phyloP scores from a whole-genome alignment of 2,329 filamentous ascomycete species.

The Fusarium coffeatum region DNA sequence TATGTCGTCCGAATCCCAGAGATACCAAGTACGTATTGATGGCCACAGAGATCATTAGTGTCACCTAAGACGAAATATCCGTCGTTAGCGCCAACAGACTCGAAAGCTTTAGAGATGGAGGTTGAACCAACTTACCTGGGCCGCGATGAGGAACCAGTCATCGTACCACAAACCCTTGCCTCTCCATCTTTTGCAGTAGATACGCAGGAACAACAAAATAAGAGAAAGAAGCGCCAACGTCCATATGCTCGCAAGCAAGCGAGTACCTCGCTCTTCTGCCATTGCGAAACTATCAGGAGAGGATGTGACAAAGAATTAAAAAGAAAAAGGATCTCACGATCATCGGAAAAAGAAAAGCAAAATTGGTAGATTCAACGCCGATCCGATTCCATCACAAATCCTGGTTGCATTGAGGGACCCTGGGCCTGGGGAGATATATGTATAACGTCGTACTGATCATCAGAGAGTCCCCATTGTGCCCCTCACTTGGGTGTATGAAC shows the following conservation, averaged over 20 bases:
- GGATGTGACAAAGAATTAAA: background rate
- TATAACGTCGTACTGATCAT: constrained; percentile 17
- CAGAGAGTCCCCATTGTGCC: background rate
- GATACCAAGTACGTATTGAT: constrained; percentile 50
- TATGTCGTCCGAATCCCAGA: constrained; percentile 46
- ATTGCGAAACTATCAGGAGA: background rate
- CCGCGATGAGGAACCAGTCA: constrained; percentile 51
- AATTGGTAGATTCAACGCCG: constrained; percentile 7
- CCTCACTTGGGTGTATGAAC: background rate
- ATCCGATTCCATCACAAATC: constrained; percentile 19
- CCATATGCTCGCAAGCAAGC: constrained; percentile 50
- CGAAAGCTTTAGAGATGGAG: background rate
- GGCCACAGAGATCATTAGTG: constrained; percentile 46
- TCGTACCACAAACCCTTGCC: constrained; percentile 54
- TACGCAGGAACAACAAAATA: constrained; percentile 47
- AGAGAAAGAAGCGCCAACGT: constrained; percentile 41
- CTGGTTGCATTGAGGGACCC: constrained; percentile 12
- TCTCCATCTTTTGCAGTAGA: constrained; percentile 54
- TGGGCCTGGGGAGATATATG: constrained; percentile 20
- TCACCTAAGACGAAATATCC: constrained; percentile 30
- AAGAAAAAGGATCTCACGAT: background rate
- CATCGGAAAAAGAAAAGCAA: background rate
- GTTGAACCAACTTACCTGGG: constrained; percentile 49
- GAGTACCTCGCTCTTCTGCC: constrained; percentile 43
- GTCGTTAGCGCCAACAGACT: background rate